Percentiles rank a stretch among this genome's conserved stretches.
Evolutionary conservation across 2,329 filamentous ascomycete species (phyloP).

Genomic region (Mycosphaerella sp.): DNA sequence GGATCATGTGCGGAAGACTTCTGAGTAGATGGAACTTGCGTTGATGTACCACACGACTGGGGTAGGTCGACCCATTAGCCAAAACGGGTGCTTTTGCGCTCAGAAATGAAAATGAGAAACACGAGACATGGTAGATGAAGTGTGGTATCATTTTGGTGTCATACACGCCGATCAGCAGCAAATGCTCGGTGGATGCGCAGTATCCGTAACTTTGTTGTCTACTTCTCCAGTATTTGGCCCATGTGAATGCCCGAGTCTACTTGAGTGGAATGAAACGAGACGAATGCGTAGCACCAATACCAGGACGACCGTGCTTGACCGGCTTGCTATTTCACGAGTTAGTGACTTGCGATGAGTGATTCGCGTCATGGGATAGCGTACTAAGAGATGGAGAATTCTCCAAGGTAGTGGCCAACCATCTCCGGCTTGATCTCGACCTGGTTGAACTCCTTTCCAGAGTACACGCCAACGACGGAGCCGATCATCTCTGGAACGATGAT

Average conservation of each 20-base stretch:
- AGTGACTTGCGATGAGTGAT: slow-evolving; percentile 35
- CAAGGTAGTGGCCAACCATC: slow-evolving; percentile 99
- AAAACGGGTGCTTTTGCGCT: too few species aligned
- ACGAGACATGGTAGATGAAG: too few species aligned
- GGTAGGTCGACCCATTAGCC: too few species aligned
- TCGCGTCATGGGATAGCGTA: slow-evolving; percentile 50
- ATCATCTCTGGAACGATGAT: slow-evolving; percentile 99
- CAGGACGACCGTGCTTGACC: slow-evolving; percentile 99
- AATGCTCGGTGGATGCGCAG: neutral
- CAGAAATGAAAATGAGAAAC: too few species aligned
- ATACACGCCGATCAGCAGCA: neutral
- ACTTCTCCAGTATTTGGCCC: neutral
- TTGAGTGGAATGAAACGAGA: slow-evolving; percentile 99
- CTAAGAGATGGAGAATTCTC: slow-evolving; percentile 99
- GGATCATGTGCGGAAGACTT: too few species aligned
- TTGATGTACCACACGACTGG: too few species aligned
- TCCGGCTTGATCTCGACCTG: slow-evolving; percentile 99
- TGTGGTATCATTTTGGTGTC: neutral
- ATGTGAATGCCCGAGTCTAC: slow-evolving; percentile 47
- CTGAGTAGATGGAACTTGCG: too few species aligned
- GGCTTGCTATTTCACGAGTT: slow-evolving; percentile 69
- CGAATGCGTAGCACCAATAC: slow-evolving; percentile 99
- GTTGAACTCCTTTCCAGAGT: slow-evolving; percentile 99
- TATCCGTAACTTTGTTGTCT: neutral
- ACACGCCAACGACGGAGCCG: slow-evolving; percentile 95